These are phyloP conservation scores for Neocucurbitaria cava DNA, from an alignment of 2,329 filamentous ascomycete genomes.

Conservation along the genomic window DNA sequence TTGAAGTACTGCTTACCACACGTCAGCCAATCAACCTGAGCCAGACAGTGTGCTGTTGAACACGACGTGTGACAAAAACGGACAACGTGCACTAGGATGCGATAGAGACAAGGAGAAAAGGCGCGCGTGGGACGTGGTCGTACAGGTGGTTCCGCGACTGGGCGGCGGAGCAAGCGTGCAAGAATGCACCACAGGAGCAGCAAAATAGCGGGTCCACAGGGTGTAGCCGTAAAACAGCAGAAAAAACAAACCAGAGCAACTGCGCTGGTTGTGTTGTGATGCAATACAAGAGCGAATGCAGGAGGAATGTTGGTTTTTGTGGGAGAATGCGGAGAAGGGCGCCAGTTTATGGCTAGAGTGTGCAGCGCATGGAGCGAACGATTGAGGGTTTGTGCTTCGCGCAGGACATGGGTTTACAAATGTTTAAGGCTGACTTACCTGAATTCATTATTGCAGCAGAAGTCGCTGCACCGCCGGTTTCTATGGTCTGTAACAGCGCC, in stretches of 20 bases:
- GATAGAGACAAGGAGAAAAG: constrained; percentile 26
- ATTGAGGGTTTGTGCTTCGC: constrained; percentile 33
- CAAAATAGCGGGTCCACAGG: constrained; percentile 36
- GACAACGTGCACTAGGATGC: constrained; percentile 46
- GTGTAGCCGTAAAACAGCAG: constrained; percentile 39
- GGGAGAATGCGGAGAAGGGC: constrained; percentile 49
- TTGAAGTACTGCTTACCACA: constrained; percentile 53
- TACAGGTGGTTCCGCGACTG: constrained; percentile 46
- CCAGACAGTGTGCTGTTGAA: constrained; percentile 38
- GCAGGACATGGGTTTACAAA: constrained; percentile 32
- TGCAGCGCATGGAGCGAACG: constrained; percentile 33
- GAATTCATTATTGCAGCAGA: constrained; percentile 45
- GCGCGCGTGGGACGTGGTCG: constrained; percentile 42
- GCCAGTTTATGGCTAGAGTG: constrained; percentile 39
- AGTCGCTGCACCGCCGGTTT: constrained; percentile 27
- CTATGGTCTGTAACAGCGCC: constrained; percentile 27
- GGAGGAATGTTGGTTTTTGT: constrained; percentile 40
- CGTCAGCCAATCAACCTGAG: constrained; percentile 51
- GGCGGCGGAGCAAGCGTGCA: constrained; percentile 39
- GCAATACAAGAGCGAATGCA: constrained; percentile 38
- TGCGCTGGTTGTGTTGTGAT: constrained; percentile 34
- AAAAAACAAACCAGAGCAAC: constrained; percentile 12
- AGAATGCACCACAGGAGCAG: constrained; percentile 45
- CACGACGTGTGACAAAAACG: constrained; percentile 47
- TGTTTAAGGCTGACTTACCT: constrained; percentile 47